Evolutionary conservation across 768 basidiomycete species (phyloP), one percentile per base, ranked within the genome.

Genomic region (Pulveroboletus sp.): DNA sequence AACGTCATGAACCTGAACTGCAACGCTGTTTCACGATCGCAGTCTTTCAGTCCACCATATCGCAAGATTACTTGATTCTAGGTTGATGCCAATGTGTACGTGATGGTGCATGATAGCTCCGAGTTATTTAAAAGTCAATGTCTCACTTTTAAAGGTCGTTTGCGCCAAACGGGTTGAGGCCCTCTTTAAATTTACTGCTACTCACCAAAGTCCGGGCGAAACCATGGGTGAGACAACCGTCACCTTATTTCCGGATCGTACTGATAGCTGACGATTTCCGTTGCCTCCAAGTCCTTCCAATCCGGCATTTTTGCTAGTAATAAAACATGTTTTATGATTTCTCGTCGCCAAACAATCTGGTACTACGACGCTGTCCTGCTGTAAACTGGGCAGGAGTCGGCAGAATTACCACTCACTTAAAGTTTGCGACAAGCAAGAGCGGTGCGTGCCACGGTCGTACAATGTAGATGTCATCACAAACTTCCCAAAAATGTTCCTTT

Each of bases 71-170:
- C n/a, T n/a, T n/a, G n/a, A n/a, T n/a, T n/a, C n/a, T n/a, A n/a
- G n/a, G n/a, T n/a, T n/a, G n/a, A n/a, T n/a, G n/a, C n/a, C n/a
- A n/a, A n/a, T n/a, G n/a, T n/a, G n/a, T n/a, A n/a, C n/a, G n/a
- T n/a, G n/a, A n/a, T n/a, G n/a, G n/a, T n/a, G n/a, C n/a, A n/a
- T n/a, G n/a, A n/a, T n/a, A n/a, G n/a, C n/a, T n/a, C n/a, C n/a
- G n/a, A n/a, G n/a, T n/a, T n/a, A n/a, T n/a, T n/a, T n/a, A n/a
- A 40, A 49, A 53, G 34, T 44, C 38, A 50, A 26, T 57, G 59
- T 61, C 52, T 61, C 59, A 61, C 59, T 57, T 54, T 48, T 41
- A n/a, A 35, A 38, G 16, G 31, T 42, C 20, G 12, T 43, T n/a
- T 32, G 14, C 42, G 36, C 26, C 17, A 29, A 29, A 6, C 12